These are phyloP conservation scores for Ammopiptanthus mongolicus DNA, from an alignment of 306 rosid genomes.

Conservation along the genomic window DNA sequence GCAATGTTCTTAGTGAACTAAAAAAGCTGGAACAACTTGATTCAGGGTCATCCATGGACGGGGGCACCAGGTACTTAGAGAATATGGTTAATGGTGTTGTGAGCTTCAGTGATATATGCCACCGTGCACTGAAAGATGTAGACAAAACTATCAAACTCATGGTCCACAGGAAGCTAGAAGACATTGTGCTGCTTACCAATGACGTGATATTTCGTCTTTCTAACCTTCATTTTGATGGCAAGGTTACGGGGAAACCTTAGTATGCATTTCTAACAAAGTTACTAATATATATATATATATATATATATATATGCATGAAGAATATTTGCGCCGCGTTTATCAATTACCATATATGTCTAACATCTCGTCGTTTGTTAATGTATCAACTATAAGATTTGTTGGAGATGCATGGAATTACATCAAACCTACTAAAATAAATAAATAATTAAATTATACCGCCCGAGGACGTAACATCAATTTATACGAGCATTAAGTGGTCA, in stretches of 20 bases:
- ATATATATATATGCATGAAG: neutral
- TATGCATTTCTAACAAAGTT: neutral
- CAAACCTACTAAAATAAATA: too few relatives aligned
- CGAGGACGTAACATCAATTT: too few relatives aligned
- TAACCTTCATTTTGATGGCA: neutral
- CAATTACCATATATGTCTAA: neutral
- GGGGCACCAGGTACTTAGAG: neutral
- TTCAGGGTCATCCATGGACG: neutral
- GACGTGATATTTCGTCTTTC: slow-evolving; percentile 10
- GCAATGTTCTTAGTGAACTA: neutral
- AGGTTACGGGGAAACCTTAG: neutral
- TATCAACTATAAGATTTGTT: neutral
- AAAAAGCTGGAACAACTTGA: neutral
- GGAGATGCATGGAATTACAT: neutral
- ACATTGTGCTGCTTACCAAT: slow-evolving; percentile 14
- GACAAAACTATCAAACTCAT: slow-evolving; percentile 13
- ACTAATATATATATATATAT: neutral
- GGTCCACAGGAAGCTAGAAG: slow-evolving; percentile 23
- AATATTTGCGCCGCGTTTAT: neutral
- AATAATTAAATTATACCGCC: too few relatives aligned
- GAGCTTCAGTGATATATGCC: slow-evolving; percentile 1
- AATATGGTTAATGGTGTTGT: neutral
- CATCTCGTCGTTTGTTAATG: neutral
- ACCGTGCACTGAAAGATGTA: neutral
- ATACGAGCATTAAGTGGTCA: too few relatives aligned